phyloP scores from a whole-genome alignment of 208 protist species.

The Trypanosoma mega region DNA sequence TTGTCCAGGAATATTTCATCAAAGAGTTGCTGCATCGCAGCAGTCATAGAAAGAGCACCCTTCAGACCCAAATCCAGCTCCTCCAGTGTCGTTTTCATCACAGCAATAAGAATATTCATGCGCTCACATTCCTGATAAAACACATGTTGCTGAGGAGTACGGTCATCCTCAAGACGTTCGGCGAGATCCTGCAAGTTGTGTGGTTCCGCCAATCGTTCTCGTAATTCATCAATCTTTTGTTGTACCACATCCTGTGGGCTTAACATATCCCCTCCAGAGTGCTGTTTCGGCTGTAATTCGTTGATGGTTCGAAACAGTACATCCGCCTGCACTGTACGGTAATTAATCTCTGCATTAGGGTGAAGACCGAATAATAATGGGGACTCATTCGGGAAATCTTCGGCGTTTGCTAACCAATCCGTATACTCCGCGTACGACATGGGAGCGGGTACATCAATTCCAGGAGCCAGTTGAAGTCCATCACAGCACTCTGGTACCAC shows the following conservation, averaged over 20 bases:
- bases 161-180: constrained; percentile 95
- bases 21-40: constrained; percentile 92
- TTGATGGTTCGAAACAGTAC: constrained; percentile 97
- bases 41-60: constrained; percentile 93
- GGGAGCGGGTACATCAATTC: constrained; percentile 77
- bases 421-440: constrained; percentile 95
- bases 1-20: constrained; percentile 92
- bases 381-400: constrained; percentile 94
- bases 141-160: constrained; percentile 97
- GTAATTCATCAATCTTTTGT: constrained; percentile 92
- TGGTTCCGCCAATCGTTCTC: constrained; percentile 86
- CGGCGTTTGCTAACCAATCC: constrained; percentile 89
- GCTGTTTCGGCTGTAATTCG: constrained; percentile 95
- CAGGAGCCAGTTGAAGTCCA: constrained; percentile 93
- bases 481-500: constrained; percentile 91
- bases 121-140: constrained; percentile 98
- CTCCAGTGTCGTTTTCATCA: constrained; percentile 91
- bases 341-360: constrained; percentile 99
- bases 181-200: constrained; percentile 92
- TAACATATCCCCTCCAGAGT: constrained; percentile 81
- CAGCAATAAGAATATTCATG: constrained; percentile 96
- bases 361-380: constrained; percentile 97
- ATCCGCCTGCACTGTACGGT: constrained; percentile 95
- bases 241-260: constrained; percentile 91
- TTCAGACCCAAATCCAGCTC: constrained; percentile 97